Base-by-base conservation (phyloP, 148 eudicot genomes). In the Hydrangea macrophylla region DNA sequence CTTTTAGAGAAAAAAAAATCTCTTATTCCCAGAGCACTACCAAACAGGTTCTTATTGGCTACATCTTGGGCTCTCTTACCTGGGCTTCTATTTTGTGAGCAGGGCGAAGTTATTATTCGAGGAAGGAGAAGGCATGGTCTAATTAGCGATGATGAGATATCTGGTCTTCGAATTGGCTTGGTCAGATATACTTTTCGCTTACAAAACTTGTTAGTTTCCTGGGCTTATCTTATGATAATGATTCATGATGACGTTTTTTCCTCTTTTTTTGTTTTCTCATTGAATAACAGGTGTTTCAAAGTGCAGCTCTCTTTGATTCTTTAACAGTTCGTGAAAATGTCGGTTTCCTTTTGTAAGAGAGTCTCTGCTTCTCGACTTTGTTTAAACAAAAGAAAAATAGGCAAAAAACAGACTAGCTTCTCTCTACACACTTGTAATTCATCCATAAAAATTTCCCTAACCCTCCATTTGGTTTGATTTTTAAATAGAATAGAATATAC, bases 81-180 rank as follows among this genome's bases (percentile, higher is more conserved):
- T 56, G 27, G 5, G 18, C 50, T 37, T 59, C 33, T 55, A 39
- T 32, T 48, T 48, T 18, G 53, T 70, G 26, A 67, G 33, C 80
- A 89, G 98, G 98, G 98, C 17, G 98, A 92, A 70, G 98, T 92
- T 62, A 80, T 73, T 33, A 80, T 90, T 67, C 84, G 92, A 79
- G 96, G 98, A 51, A 86, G 79, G 74, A 79, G 72, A 71, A 80
- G 96, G 55, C 86, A 81, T 40, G 98, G 96, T 60, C 80, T 90
- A 73, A 84, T 88, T 65, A 92, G 98, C 66, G 96, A 92, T 73
- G 96, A 88, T 63, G 96, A 92, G 72, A 83, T 90, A 67, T 90
- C 94, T 50, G 92, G 98, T 70, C 90, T 92, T 81, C 89, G 96
- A 57, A 92, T 92, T 76, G 96, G 96, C 78, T 79, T 92, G 93